Evolutionary conservation across 768 basidiomycete species (phyloP), one percentile per base, ranked within the genome.

Genomic region (Agrocybe chaxingu): DNA sequence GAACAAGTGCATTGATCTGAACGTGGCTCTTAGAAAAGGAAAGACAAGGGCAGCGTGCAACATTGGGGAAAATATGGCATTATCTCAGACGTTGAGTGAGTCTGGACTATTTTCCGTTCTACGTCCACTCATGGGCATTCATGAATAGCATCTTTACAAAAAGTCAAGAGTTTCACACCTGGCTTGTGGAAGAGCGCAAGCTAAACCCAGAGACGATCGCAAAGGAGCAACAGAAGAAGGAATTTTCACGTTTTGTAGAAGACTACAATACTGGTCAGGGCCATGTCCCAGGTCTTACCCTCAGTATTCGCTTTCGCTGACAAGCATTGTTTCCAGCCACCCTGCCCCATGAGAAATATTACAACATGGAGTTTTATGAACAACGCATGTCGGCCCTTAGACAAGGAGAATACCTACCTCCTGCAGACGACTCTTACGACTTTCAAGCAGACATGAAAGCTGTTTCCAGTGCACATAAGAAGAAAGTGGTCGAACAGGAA

Each of bases 1-100:
- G 45, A 19, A 32, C 35, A 32, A 33, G 41, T 38, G 38, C 32
- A 37, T 39, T 30, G 8, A 19, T 43, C 9, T 9, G 24, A 30
- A 33, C 32, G 6, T 10, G 16, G 16, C 16, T 41, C 47, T 43
- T 56, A 80, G 72, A 73, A 85, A 70, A 84, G 84, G 66, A 80
- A 82, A 56, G 76, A 74, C 8, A 72, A 71, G 13, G 77, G 71
- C 31, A 69, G 71, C 24, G 78, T 79, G 8, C 73, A 81, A 12
- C 85, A 92, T 56, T 97, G 92, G 92, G 94, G 94, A 11, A 92
- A 90, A 67, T 87, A 89, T 66, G 94, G 94, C 2, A 78, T 90
- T 48, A 92, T 97, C 50, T 78, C 78, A 30, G 94, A 95, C 61
- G 63, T 79, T 3, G 92, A 96, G 93, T 96, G 58, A 62, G 89